Conservation (phyloP, 768 basidiomycete species). For the Hemileccinum impolitum region DNA sequence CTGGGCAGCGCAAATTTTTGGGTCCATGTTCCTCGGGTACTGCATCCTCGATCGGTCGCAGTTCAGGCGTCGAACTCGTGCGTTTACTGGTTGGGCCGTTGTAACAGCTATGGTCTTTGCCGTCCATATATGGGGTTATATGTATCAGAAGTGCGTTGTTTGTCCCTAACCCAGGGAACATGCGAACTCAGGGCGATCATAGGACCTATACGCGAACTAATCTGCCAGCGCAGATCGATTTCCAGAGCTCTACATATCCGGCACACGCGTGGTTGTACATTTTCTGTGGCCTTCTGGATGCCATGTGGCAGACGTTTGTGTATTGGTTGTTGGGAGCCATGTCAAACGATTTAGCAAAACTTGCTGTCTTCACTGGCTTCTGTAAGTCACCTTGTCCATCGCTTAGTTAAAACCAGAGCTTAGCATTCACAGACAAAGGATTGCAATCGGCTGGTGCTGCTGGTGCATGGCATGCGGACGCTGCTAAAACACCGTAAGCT, state of each 20-base stretch:
- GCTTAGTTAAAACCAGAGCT: neutral
- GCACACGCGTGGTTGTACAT: conserved; percentile 62
- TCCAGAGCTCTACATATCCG: conserved; percentile 51
- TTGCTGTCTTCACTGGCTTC: conserved; percentile 79
- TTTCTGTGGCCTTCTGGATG: conserved; percentile 71
- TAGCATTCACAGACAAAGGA: conserved; percentile 53
- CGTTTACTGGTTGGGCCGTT: conserved; percentile 64
- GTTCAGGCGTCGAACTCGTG: conserved; percentile 63
- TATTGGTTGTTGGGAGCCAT: conserved; percentile 86
- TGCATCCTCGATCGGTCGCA: conserved; percentile 56
- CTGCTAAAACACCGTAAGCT: conserved; percentile 55
- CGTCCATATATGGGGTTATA: conserved; percentile 73
- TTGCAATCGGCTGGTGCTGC: conserved; percentile 77
- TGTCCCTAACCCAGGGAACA: neutral
- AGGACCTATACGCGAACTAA: conserved; percentile 60
- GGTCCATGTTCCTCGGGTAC: conserved; percentile 64
- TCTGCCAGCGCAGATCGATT: conserved; percentile 54
- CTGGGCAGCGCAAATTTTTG: conserved; percentile 76
- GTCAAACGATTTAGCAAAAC: conserved; percentile 77
- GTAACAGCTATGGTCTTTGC: conserved; percentile 62
- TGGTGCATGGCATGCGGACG: conserved; percentile 71
- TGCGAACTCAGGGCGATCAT: neutral
- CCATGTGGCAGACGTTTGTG: conserved; percentile 82
- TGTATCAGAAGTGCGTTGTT: conserved; percentile 65
- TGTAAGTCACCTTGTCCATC: conserved; percentile 47